Base-by-base conservation (phyloP, 2,329 filamentous ascomycete species). In the Botrytis elliptica region DNA sequence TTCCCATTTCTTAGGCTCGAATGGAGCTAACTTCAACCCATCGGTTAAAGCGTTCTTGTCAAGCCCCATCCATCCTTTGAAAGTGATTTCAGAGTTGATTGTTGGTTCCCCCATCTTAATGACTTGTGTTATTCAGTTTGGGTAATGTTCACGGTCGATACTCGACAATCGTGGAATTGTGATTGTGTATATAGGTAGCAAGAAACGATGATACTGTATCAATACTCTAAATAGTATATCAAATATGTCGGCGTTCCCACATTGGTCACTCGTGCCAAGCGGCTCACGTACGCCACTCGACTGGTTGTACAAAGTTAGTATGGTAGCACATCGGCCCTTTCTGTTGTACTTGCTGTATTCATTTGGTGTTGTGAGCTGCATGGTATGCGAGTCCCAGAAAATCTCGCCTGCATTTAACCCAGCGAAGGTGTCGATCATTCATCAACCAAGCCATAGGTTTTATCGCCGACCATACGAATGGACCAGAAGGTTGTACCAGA, bases 1-100 rank as follows among this genome's bases (percentile, higher is more conserved):
- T 65, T 84, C 82, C 82, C 84, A 86, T 75, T 74, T 77, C 38
- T 86, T 86, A 14, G 84, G 84, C 74, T 83, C 77, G 71, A 84
- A 85, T 20, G 18, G 29, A 49, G 59, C 29, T 75, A 76, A 79
- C 29, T 76, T 74, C 76, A 81, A 77, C 8, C 79, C 79, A 25
- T 79, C 78, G 12, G 75, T 63, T 36, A 72, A 75, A 20, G 77
- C 70, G 42, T 81, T 74, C 25, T 78, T 72, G 49, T 81, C 75
- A 25, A 78, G 52, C 22, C 76, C 81, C 71, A 81, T 72, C 81
- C 81, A 81, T 57, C 80, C 80, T 67, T 78, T 40, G 33, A 71
- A 71, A 42, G 69, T 36, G 33, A 60, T 10, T 38, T 60, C 52
- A 14, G 67, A 60, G 25, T n/a, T 62, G 52, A 44, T 62, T 7